phyloP scores from a whole-genome alignment of 768 basidiomycete genomes.

The Kockovaella imperatae region DNA sequence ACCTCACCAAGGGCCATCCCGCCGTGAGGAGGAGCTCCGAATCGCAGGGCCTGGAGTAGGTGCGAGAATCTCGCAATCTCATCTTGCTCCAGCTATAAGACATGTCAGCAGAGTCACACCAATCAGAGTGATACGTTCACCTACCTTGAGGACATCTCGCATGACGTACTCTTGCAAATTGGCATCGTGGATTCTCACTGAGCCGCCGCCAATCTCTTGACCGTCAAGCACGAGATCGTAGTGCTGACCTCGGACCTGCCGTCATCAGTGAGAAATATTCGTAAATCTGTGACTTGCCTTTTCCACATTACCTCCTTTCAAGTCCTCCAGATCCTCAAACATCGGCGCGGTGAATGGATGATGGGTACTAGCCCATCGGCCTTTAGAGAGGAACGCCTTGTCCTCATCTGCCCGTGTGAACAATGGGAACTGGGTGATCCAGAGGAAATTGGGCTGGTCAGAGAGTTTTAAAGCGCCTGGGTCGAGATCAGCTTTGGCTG shows the following conservation, averaged over 20 bases:
- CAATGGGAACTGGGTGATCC: constrained; percentile 93
- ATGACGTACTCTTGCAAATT: constrained; percentile 79
- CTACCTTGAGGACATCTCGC: constrained; percentile 65
- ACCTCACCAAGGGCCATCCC: constrained; percentile 77
- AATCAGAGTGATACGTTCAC: constrained; percentile 12
- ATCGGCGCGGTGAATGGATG: constrained; percentile 97
- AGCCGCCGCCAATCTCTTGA: constrained; percentile 86
- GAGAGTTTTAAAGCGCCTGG: constrained; percentile 56
- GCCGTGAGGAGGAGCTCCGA: constrained; percentile 91
- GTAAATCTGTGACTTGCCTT: constrained; percentile 38
- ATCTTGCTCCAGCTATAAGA: constrained; percentile 57
- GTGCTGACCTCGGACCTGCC: constrained; percentile 82
- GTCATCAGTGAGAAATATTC: neutral
- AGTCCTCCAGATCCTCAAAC: constrained; percentile 71
- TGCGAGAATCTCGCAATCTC: constrained; percentile 74
- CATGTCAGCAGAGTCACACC: neutral
- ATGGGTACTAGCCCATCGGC: constrained; percentile 85
- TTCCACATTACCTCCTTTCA: constrained; percentile 64
- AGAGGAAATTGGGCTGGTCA: constrained; percentile 69
- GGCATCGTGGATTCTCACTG: constrained; percentile 84
- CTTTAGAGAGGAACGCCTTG: constrained; percentile 75
- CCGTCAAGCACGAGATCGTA: constrained; percentile 94
- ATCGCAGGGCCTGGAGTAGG: constrained; percentile 73
- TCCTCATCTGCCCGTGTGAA: constrained; percentile 80
- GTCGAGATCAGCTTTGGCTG: neutral